phyloP scores from a whole-genome alignment of 192 early-diverging fungal species.

The Backusella parvicylindrica region DNA sequence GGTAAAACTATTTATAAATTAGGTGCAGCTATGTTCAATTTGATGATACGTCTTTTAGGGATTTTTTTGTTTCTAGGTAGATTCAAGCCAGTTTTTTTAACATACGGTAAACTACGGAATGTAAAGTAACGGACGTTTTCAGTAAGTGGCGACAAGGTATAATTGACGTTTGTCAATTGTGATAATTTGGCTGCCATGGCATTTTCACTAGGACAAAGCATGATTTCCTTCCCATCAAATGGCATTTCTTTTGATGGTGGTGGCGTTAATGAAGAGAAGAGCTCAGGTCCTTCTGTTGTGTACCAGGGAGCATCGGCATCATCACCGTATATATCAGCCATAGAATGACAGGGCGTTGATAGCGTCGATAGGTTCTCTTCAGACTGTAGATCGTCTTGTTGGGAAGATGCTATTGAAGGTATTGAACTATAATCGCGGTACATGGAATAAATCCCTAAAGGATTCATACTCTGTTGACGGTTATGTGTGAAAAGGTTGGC shows the following conservation, averaged over 20 bases:
- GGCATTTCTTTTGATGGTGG: neutral
- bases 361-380: neutral
- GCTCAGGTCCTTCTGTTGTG: conserved; percentile 28
- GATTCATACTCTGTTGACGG: conserved; percentile 7
- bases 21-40: conserved; percentile 11
- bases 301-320: conserved; percentile 34
- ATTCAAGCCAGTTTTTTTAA: conserved; percentile 16
- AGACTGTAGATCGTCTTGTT: conserved; percentile 7
- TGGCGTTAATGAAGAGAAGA: conserved; percentile 12
- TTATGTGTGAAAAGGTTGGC: conserved; percentile 20
- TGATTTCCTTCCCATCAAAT: conserved; percentile 32
- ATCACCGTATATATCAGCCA: neutral
- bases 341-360: conserved; percentile 6
- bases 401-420: neutral
- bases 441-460: neutral
- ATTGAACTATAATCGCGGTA: conserved; percentile 1
- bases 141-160: conserved; percentile 85
- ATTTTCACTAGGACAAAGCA: conserved; percentile 73
- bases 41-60: conserved; percentile 33
- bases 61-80: conserved; percentile 31
- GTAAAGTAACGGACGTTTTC: conserved; percentile 78
- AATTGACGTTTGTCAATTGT: conserved; percentile 77
- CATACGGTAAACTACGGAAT: conserved; percentile 59
- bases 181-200: conserved; percentile 85
- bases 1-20: conserved; percentile 8